Conservation (phyloP, 768 basidiomycete species). For the Boletus edulis region DNA sequence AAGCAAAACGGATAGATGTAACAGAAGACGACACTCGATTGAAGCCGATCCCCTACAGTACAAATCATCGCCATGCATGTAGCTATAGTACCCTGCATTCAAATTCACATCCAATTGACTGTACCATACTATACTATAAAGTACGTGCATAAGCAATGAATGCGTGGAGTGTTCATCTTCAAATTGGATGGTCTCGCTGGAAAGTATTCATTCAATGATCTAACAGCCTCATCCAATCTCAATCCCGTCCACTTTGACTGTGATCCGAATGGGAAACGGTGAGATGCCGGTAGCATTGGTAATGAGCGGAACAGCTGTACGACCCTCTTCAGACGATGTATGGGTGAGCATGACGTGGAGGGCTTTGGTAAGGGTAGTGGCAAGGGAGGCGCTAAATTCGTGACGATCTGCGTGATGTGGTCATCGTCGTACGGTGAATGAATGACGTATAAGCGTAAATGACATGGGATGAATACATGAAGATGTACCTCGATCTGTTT, state of each 20-base stretch:
- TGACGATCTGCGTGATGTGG: slow-evolving; percentile 36
- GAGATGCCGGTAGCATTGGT: slow-evolving; percentile 76
- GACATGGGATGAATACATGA: not conserved
- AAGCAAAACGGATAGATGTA: not conserved
- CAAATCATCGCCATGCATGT: not conserved
- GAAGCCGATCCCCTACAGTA: not conserved
- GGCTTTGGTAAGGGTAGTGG: slow-evolving; percentile 60
- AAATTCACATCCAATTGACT: not conserved
- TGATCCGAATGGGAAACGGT: slow-evolving; percentile 74
- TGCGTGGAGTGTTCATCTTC: too few relatives aligned
- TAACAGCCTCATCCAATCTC: slow-evolving; percentile 45
- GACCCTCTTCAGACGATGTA: slow-evolving; percentile 75
- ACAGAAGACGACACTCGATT: too few relatives aligned
- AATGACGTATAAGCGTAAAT: not conserved
- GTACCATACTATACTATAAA: not conserved
- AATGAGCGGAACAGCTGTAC: slow-evolving; percentile 73
- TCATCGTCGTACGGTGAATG: not conserved
- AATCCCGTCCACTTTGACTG: slow-evolving; percentile 63
- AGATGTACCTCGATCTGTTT: slow-evolving; percentile 53
- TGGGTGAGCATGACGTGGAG: slow-evolving; percentile 71
- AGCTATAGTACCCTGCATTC: slow-evolving; percentile 7
- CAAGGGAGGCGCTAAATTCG: slow-evolving; percentile 56
- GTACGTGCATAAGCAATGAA: not conserved
- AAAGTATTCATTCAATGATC: not conserved
- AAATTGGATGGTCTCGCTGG: not conserved